phyloP scores from a whole-genome alignment of 2,329 filamentous ascomycete species.

The Microdochium trichocladiopsis region DNA sequence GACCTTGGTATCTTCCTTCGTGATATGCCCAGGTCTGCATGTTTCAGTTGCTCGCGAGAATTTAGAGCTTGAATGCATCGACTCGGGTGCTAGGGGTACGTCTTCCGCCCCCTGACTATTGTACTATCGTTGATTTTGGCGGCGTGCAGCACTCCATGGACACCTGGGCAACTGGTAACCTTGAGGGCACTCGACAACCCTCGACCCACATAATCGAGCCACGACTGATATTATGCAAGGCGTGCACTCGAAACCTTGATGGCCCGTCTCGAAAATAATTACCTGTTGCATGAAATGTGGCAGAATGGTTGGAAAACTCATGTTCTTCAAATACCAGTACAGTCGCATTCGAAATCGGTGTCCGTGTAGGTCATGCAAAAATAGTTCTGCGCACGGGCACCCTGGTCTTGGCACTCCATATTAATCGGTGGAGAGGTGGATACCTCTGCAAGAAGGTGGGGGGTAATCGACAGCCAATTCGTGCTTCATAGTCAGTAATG shows the following conservation, averaged over 20 bases:
- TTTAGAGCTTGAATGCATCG: not conserved
- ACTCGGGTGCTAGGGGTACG: not conserved
- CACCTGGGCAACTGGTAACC: not conserved
- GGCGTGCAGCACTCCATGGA: not conserved
- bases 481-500: not conserved
- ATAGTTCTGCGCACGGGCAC: not conserved
- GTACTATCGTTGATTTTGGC: not conserved
- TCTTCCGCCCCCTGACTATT: not conserved
- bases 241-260: not conserved
- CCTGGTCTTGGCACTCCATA: not conserved
- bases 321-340: not conserved
- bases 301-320: not conserved
- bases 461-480: not conserved
- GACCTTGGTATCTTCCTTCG: not conserved
- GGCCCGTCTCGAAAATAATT: not conserved
- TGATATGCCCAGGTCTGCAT: not conserved
- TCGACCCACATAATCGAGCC: not conserved
- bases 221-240: not conserved
- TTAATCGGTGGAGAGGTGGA: too few species aligned
- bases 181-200: not conserved
- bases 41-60: not conserved
- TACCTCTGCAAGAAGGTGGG: not conserved
- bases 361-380: not conserved
- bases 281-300: not conserved
- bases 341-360: not conserved